Conservation (phyloP, 1,284 basidiomycete genomes). For the Albatrellus sp. region DNA sequence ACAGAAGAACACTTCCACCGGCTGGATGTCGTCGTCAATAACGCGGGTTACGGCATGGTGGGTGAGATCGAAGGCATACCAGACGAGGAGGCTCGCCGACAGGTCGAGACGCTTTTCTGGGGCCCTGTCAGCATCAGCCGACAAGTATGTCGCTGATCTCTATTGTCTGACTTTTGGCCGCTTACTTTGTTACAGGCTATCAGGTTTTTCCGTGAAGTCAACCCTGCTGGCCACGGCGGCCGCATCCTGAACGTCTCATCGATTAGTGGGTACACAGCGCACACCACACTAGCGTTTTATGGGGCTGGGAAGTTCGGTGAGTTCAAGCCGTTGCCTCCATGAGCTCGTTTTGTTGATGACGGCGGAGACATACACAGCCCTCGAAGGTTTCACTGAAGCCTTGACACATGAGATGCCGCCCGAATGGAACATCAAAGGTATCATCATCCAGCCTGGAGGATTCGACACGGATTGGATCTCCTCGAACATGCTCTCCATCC, state of each 20-base stretch:
- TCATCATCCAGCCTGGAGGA: constrained; percentile 24
- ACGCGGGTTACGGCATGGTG: neutral
- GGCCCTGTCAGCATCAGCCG: constrained; percentile 14
- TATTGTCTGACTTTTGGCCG: neutral
- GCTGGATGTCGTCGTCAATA: neutral
- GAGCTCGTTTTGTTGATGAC: too few species aligned
- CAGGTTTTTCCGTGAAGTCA: constrained; percentile 18
- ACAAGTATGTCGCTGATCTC: constrained; percentile 9
- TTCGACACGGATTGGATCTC: constrained; percentile 20
- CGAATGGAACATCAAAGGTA: constrained; percentile 21
- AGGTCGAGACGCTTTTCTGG: constrained; percentile 17
- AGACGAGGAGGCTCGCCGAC: constrained; percentile 11
- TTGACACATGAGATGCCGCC: constrained; percentile 17
- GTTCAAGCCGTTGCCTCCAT: too few species aligned
- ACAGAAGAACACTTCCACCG: neutral
- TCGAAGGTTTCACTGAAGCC: constrained; percentile 22
- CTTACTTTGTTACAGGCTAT: constrained; percentile 13
- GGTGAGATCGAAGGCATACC: constrained; percentile 13
- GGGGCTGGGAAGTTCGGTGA: constrained; percentile 23
- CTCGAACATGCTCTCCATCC: constrained; percentile 5
- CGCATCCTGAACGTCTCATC: constrained; percentile 22
- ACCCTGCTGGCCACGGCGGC: constrained; percentile 18
- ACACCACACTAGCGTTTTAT: constrained; percentile 20
- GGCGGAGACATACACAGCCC: too few species aligned
- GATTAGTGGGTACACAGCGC: constrained; percentile 18